Conservation (phyloP, 2,329 filamentous ascomycete genomes). For the Fusarium acutatum region DNA sequence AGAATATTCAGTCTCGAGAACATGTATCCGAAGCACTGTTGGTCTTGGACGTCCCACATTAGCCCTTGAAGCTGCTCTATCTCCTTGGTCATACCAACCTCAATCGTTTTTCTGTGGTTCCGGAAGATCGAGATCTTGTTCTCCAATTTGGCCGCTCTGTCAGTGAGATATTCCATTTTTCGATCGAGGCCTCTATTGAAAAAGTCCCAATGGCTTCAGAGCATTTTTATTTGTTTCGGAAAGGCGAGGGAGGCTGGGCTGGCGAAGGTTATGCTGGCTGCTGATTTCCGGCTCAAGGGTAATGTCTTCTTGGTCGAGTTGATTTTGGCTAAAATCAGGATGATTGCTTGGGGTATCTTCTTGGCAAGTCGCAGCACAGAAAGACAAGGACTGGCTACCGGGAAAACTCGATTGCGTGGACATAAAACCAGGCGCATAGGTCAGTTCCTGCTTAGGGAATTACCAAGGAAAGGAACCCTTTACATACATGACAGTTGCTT, state of each 20-base stretch:
- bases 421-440: neutral
- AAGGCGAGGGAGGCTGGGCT: too few species aligned
- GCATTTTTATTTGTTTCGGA: too few species aligned
- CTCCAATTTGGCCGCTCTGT: neutral
- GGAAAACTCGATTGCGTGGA: fast-evolving
- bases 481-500: neutral
- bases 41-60: neutral
- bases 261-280: too few species aligned
- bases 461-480: fast-evolving
- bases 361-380: neutral
- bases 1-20: neutral
- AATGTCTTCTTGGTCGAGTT: too few species aligned
- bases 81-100: neutral
- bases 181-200: too few species aligned
- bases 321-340: too few species aligned
- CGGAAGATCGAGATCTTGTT: neutral
- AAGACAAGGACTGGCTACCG: neutral
- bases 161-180: neutral
- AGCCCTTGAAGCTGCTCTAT: neutral
- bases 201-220: too few species aligned
- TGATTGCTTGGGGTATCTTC: too few species aligned
- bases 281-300: too few species aligned
- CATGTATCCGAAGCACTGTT: neutral
- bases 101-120: neutral
- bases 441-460: neutral